These are phyloP conservation scores for Apiotrichum gracile DNA, from an alignment of 1,284 basidiomycete species.

Conservation along the genomic window DNA sequence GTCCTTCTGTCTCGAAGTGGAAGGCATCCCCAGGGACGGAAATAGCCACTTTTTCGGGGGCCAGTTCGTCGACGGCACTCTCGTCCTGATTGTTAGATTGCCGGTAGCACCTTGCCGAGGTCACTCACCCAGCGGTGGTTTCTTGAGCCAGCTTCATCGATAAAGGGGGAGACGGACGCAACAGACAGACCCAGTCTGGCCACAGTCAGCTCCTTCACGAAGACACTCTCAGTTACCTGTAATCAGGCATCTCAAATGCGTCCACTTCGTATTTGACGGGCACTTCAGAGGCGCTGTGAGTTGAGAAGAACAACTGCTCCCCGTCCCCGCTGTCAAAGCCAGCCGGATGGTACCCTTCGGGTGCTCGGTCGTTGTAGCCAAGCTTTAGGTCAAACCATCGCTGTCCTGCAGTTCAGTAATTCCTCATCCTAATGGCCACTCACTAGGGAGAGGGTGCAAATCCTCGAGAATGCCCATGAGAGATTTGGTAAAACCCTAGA, in stretches of 20 bases:
- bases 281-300: constrained; percentile 5
- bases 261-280: background rate
- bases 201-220: background rate
- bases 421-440: background rate
- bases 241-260: constrained; percentile 9
- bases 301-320: constrained; percentile 9
- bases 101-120: background rate
- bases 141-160: background rate
- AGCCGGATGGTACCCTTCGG: constrained; percentile 13
- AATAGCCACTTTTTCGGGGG: background rate
- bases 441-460: background rate
- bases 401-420: background rate
- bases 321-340: constrained; percentile 6
- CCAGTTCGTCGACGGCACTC: background rate
- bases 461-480: background rate
- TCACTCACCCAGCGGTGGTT: background rate
- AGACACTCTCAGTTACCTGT: too few species aligned
- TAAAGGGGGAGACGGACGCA: background rate
- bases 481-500: too few species aligned
- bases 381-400: background rate
- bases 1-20: background rate
- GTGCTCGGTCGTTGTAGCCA: background rate
- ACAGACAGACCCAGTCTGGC: background rate
- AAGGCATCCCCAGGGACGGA: background rate
- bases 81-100: background rate